A percentile compares a stretch with the other conserved stretches of the same genome.
Evolutionary conservation across 2,329 filamentous ascomycete genomes (phyloP).

Genomic region (Alternaria triticimaculans): DNA sequence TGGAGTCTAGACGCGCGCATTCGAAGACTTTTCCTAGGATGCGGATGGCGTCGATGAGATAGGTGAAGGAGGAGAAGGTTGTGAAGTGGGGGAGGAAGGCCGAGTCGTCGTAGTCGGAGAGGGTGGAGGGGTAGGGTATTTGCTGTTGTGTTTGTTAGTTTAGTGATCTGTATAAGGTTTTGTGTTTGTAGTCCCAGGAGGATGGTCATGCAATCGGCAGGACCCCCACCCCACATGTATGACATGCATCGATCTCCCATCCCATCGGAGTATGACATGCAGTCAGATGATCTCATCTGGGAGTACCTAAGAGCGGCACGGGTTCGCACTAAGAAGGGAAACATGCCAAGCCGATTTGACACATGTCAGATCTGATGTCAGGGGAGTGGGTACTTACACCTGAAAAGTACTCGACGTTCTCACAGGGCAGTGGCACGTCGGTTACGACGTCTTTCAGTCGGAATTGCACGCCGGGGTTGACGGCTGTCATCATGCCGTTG

Average conservation of each 20-base stretch:
- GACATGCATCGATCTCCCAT: background rate
- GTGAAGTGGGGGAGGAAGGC: constrained; percentile 71
- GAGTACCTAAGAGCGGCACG: background rate
- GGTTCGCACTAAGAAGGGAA: constrained; percentile 12
- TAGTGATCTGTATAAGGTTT: background rate
- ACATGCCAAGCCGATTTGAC: constrained; percentile 19
- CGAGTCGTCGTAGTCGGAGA: constrained; percentile 81
- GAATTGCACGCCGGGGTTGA: constrained; percentile 75
- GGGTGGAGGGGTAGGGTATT: constrained; percentile 53
- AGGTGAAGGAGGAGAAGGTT: constrained; percentile 82
- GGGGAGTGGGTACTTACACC: constrained; percentile 37
- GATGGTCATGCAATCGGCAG: background rate
- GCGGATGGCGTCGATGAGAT: constrained; percentile 80
- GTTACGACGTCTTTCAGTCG: constrained; percentile 70
- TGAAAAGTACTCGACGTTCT: constrained; percentile 72
- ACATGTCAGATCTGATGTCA: background rate
- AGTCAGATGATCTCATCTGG: background rate
- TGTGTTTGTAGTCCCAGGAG: background rate
- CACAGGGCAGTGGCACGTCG: constrained; percentile 79
- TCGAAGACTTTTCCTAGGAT: constrained; percentile 79
- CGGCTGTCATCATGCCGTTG: constrained; percentile 82
- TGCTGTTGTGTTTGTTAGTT: constrained; percentile 29
- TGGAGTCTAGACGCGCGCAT: constrained; percentile 45
- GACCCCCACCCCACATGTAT: background rate
- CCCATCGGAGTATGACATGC: background rate